Conservation (phyloP, 2,329 filamentous ascomycete species). For the Penicillium sp. region DNA sequence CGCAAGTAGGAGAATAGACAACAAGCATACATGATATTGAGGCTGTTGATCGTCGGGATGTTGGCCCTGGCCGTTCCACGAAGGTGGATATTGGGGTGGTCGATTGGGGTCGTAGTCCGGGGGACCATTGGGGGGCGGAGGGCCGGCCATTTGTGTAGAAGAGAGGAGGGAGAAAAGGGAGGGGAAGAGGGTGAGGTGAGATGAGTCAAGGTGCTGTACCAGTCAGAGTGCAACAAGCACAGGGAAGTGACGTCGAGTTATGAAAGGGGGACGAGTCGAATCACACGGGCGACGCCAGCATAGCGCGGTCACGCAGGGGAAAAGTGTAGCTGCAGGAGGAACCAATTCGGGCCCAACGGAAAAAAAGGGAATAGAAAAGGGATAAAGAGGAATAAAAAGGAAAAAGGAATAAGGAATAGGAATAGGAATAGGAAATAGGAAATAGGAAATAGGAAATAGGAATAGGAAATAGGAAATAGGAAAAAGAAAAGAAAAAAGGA, state of each 20-base stretch:
- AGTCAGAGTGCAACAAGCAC: slow-evolving; percentile 10
- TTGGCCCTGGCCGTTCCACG: slow-evolving; percentile 42
- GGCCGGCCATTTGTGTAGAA: slow-evolving; percentile 46
- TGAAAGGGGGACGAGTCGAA: slow-evolving; percentile 25
- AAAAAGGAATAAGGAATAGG: slow-evolving; percentile 21
- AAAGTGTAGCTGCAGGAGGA: slow-evolving; percentile 18
- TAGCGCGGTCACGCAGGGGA: slow-evolving; percentile 32
- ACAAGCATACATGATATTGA: slow-evolving; percentile 42
- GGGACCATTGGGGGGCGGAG: slow-evolving; percentile 29
- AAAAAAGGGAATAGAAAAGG: slow-evolving; percentile 15
- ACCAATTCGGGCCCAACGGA: slow-evolving; percentile 13
- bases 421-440: slow-evolving; percentile 20
- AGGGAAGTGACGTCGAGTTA: slow-evolving; percentile 31
- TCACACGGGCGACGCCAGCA: slow-evolving; percentile 30
- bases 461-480: slow-evolving; percentile 12
- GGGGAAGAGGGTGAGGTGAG: slow-evolving; percentile 21
- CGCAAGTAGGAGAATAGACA: background rate
- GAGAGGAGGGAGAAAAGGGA: slow-evolving; percentile 22
- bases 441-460: slow-evolving; percentile 26
- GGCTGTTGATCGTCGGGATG: slow-evolving; percentile 41
- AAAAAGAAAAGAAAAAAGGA: slow-evolving; percentile 16
- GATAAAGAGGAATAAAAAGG: slow-evolving; percentile 17
- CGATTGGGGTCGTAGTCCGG: slow-evolving; percentile 49
- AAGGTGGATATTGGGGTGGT: slow-evolving; percentile 51
- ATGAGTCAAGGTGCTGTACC: slow-evolving; percentile 25